Base-by-base conservation (phyloP, 106 monocot species). In the Chionographis japonica region DNA sequence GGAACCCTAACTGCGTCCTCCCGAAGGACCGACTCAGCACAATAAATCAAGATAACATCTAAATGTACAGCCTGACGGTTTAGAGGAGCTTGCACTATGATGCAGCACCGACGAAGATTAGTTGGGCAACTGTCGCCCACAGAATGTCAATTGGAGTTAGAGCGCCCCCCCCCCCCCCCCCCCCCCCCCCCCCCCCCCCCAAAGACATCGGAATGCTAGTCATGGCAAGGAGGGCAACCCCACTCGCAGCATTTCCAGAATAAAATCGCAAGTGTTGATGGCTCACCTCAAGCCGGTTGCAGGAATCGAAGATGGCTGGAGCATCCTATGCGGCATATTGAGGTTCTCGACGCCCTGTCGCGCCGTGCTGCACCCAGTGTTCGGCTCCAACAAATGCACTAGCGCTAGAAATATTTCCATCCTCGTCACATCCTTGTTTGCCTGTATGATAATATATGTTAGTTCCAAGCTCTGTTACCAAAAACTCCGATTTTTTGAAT, bases 381-480 rank as follows among this genome's bases (percentile, higher is more conserved):
- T 75, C 13, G 89, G 86, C 52, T 94, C 84, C 37, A 94, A 67
- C 69, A 89, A 62, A 11, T 68, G 80, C 27, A 91, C 65, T 7
- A 95, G 80, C 1, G 90, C 81, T n/a, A 95, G 74, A 67, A 95
- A 95, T 68, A 95, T 88, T 50, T 95, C 88, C 88, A 95, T 91
- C 64, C 94, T 83, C 1, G 94, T 95, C 50, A 95, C 88, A 65
- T 95, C 88, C 62, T 77, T 88, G 75, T 88, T 91, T 60, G 94
- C 94, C 94, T 95, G 83, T 41, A 58, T 60, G 40, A 9, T 59
- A 19, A 63, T 42, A 63, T n/a, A 5, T 2, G 9, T 46, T 46
- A 46, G 46, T 46, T 46, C 9, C 43, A 46, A 46, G 43, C 43
- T 46, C 43, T 46, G 43, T 46, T 46, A 46, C 8, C 43, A 46